Conservation (phyloP, 1,139 yeast genomes). For the Scheffersomyces illinoinensis region DNA sequence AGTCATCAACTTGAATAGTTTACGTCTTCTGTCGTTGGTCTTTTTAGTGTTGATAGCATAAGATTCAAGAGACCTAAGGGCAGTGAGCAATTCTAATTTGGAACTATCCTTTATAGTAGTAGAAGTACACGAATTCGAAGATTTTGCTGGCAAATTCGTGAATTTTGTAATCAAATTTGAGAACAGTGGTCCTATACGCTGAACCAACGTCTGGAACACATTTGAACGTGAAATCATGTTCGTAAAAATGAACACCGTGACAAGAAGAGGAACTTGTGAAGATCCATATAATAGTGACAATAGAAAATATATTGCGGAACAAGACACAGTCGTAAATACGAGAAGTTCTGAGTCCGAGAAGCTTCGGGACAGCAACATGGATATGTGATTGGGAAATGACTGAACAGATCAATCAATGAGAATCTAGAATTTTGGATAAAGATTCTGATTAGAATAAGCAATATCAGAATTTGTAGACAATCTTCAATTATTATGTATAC, state of each 20-base stretch:
- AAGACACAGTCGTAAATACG: conserved; percentile 8
- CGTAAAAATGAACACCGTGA: conserved; percentile 29
- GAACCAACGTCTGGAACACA: conserved; percentile 13
- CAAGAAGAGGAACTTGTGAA: conserved; percentile 30
- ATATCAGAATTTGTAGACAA: background rate
- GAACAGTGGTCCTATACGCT: conserved; percentile 2
- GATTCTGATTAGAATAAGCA: background rate
- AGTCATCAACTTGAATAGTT: conserved; percentile 48
- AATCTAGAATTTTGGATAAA: background rate
- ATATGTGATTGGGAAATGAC: background rate
- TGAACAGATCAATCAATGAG: background rate
- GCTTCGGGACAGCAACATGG: background rate
- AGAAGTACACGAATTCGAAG: conserved; percentile 2
- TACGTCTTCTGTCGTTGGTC: conserved; percentile 48
- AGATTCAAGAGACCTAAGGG: conserved; percentile 50
- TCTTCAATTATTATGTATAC: too few relatives aligned
- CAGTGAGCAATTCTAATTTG: conserved; percentile 43
- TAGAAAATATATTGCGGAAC: conserved; percentile 13
- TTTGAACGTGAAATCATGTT: conserved; percentile 35
- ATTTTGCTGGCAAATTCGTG: conserved; percentile 1
- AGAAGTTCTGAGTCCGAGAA: conserved; percentile 11
- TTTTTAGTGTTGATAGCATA: conserved; percentile 42
- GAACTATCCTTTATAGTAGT: conserved; percentile 17
- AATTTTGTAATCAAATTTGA: conserved; percentile 1
- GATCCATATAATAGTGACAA: conserved; percentile 9